A percentile compares a stretch with the other conserved stretches of the same genome.
phyloP scores from a whole-genome alignment of 2,329 filamentous ascomycete species.

The Aspergillus calidoustus region DNA sequence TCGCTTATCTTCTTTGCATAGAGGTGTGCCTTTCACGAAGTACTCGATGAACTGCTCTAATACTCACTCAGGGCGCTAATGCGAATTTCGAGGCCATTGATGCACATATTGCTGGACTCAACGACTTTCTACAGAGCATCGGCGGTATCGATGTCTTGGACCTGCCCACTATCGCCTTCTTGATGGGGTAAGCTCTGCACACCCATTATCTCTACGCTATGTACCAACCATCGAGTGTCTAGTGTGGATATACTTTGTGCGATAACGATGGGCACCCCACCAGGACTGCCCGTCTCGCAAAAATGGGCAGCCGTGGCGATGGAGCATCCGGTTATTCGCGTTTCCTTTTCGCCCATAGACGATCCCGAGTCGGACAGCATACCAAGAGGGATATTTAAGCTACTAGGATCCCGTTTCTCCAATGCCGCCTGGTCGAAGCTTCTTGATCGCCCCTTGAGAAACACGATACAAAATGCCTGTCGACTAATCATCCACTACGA shows the following conservation, averaged over 20 bases:
- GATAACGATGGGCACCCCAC: not conserved
- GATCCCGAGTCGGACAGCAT: not conserved
- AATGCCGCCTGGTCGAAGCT: not conserved
- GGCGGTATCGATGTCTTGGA: not conserved
- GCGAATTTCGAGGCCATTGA: not conserved
- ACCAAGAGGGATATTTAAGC: not conserved
- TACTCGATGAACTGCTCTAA: too few relatives aligned
- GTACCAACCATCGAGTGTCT: too few relatives aligned
- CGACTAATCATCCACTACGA: not conserved
- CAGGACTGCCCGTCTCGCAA: not conserved
- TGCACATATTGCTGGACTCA: not conserved
- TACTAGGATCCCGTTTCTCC: not conserved
- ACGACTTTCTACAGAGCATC: not conserved
- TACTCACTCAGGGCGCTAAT: not conserved
- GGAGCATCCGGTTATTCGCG: not conserved
- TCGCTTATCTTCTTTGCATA: not conserved
- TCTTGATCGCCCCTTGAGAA: not conserved
- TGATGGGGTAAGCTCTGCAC: not conserved
- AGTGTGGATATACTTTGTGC: not conserved
- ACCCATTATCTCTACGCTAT: too few relatives aligned
- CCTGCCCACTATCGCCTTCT: not conserved
- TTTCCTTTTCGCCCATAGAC: not conserved
- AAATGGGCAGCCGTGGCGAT: not conserved
- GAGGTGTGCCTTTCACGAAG: not conserved
- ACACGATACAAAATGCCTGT: not conserved